A percentile compares a stretch with the other conserved stretches of the same genome.
Evolutionary conservation across 2,329 filamentous ascomycete genomes (phyloP).

Genomic region (Trichoderma cornu-damae): DNA sequence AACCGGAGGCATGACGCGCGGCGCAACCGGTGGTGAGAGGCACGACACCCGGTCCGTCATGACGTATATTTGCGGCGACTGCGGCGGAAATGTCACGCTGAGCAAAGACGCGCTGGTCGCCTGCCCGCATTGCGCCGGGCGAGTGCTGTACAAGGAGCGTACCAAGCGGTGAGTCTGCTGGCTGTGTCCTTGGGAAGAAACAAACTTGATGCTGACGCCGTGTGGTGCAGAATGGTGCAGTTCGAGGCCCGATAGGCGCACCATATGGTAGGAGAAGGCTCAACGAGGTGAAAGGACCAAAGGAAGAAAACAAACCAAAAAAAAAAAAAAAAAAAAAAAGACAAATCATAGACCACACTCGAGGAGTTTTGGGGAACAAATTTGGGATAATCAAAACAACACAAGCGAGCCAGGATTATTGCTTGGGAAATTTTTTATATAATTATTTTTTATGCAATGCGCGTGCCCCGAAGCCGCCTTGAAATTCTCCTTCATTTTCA

Average conservation of each 20-base stretch:
- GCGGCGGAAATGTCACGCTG: constrained; percentile 39
- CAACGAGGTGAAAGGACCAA: not conserved
- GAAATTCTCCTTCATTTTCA: not conserved
- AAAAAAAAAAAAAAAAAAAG: not conserved
- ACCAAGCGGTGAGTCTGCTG: constrained; percentile 74
- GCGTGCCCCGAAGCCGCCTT: constrained; percentile 6
- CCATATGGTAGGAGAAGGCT: not conserved
- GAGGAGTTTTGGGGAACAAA: constrained; percentile 17
- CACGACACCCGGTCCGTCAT: constrained; percentile 37
- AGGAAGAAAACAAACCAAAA: not conserved
- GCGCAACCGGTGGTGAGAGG: constrained; percentile 35
- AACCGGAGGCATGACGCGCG: constrained; percentile 37
- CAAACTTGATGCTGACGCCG: not conserved
- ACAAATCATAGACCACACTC: constrained; percentile 7
- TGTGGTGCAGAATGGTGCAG: constrained; percentile 76
- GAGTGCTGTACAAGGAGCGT: constrained; percentile 94
- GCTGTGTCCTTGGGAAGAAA: not conserved
- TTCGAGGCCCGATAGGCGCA: constrained; percentile 75
- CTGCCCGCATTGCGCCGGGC: constrained; percentile 68
- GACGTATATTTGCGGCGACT: constrained; percentile 42
- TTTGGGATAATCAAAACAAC: constrained; percentile 1
- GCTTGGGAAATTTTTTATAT: constrained; percentile 13
- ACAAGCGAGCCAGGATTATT: constrained; percentile 2
- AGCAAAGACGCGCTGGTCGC: constrained; percentile 47
- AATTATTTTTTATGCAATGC: constrained; percentile 14